Conservation (phyloP, 225 moss, liverwort and hornwort species). For the Asterella californica region DNA sequence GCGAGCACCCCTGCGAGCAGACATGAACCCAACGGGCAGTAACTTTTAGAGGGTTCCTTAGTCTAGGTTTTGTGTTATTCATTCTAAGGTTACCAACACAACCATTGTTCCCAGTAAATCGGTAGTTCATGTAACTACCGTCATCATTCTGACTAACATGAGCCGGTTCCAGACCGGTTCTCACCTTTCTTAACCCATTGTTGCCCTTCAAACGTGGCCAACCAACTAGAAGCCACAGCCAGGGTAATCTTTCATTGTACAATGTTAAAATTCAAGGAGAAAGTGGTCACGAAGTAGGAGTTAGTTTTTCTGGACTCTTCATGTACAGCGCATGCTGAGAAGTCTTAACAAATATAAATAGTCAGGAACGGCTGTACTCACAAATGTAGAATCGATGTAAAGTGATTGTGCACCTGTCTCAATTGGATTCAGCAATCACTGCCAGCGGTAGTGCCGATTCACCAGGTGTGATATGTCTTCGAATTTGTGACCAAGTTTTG, state of each 20-base stretch:
- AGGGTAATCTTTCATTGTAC: conserved; percentile 34
- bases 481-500: too few relatives aligned
- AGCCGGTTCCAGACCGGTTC: conserved; percentile 7
- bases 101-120: conserved; percentile 32
- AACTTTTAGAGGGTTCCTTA: not conserved
- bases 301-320: not conserved
- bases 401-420: not conserved
- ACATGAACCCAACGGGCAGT: conserved; percentile 27
- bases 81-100: conserved; percentile 18
- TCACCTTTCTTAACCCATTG: conserved; percentile 31
- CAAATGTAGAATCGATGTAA: conserved; percentile 18
- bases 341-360: not conserved
- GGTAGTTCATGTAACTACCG: conserved; percentile 11
- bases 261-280: conserved; percentile 13
- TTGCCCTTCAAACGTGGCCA: conserved; percentile 41
- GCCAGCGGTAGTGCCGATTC: not conserved
- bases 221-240: conserved; percentile 27
- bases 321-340: conserved; percentile 9
- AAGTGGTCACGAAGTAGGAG: conserved; percentile 9
- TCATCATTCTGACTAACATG: conserved; percentile 13
- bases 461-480: too few relatives aligned
- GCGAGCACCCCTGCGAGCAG: conserved; percentile 17
- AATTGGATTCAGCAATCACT: not conserved
- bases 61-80: conserved; percentile 8
- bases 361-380: not conserved